Percentiles rank a stretch among this genome's conserved stretches.
Evolutionary conservation across 352 stramenopile genomes (phyloP).

Genomic region (Phytopythium chamaehyphon): DNA sequence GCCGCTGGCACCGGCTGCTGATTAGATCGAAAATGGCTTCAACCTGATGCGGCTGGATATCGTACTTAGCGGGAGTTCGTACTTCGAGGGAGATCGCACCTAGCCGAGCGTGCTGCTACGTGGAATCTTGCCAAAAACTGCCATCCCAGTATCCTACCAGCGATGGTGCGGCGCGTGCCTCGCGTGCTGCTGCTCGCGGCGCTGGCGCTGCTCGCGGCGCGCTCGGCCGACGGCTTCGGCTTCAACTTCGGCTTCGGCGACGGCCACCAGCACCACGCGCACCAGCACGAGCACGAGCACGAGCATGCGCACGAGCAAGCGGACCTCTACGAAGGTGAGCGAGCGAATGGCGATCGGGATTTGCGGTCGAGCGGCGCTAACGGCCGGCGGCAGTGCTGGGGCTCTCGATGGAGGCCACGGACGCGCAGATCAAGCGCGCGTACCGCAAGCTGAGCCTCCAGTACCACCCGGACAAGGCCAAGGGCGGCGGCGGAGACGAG

Average conservation of each 20-base stretch:
- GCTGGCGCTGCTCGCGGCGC: conserved; percentile 9
- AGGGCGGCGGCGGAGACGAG: conserved; percentile 61
- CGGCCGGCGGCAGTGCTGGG: conserved; percentile 45
- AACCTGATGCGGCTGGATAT: conserved; percentile 1
- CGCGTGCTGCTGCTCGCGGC: conserved; percentile 17
- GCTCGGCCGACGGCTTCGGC: conserved; percentile 5
- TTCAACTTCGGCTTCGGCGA: conserved; percentile 7
- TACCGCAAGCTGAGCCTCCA: conserved; percentile 95
- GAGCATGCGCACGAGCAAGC: conserved; percentile 15
- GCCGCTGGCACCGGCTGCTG: conserved; percentile 44
- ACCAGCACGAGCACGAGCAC: conserved; percentile 18
- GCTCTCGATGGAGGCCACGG: conserved; percentile 73
- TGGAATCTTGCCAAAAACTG: background rate
- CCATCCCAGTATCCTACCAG: too few species aligned
- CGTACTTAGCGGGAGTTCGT: too few species aligned
- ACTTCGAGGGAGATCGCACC: too few species aligned
- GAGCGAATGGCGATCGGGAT: too few species aligned
- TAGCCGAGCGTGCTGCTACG: background rate
- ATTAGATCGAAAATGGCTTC: background rate
- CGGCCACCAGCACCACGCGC: conserved; percentile 9
- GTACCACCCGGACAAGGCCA: conserved; percentile 91
- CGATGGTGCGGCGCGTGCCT: conserved; percentile 9
- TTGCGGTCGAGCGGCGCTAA: too few species aligned
- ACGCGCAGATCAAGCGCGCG: conserved; percentile 94
- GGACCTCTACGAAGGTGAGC: conserved; percentile 5